A percentile compares a stretch with the other conserved stretches of the same genome.
These are phyloP conservation scores for Cordyceps tenuipes DNA, from an alignment of 2,329 filamentous ascomycete genomes.

Conservation along the genomic window DNA sequence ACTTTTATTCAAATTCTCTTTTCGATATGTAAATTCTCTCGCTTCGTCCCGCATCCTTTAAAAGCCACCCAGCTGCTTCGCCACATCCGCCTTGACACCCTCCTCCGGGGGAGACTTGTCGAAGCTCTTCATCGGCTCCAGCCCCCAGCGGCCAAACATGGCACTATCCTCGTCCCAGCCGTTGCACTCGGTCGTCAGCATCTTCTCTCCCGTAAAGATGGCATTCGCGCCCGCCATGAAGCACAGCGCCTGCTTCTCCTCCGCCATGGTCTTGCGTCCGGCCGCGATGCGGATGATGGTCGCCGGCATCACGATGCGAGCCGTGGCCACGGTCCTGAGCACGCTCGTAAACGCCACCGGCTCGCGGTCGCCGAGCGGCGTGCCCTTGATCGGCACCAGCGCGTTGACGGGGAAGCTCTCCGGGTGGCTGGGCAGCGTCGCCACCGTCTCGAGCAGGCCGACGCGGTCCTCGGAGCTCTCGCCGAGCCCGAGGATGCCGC, in stretches of 20 bases:
- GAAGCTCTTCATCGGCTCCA: slow-evolving; percentile 64
- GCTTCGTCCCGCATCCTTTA: not conserved
- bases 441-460: slow-evolving; percentile 73
- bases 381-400: slow-evolving; percentile 83
- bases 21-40: no score
- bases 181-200: slow-evolving; percentile 86
- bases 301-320: slow-evolving; percentile 70
- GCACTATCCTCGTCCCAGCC: slow-evolving; percentile 82
- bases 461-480: slow-evolving; percentile 73
- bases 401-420: slow-evolving; percentile 91
- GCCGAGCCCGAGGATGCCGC: slow-evolving; percentile 78
- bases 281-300: slow-evolving; percentile 85
- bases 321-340: slow-evolving; percentile 75
- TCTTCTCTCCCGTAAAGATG: slow-evolving; percentile 93
- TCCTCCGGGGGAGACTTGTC: slow-evolving; percentile 23
- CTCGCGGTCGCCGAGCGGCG: slow-evolving; percentile 67
- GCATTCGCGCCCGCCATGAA: slow-evolving; percentile 89
- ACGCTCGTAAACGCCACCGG: slow-evolving; percentile 70
- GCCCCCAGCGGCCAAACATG: slow-evolving; percentile 78
- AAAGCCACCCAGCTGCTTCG: slow-evolving; percentile 7
- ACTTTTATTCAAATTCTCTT: no score
- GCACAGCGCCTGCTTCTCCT: slow-evolving; percentile 83
- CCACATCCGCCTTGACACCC: slow-evolving; percentile 7
- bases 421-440: slow-evolving; percentile 71
- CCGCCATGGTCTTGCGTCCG: slow-evolving; percentile 72